These are phyloP conservation scores for Hypholoma sublateritium DNA, from an alignment of 768 basidiomycete species.

Conservation along the genomic window DNA sequence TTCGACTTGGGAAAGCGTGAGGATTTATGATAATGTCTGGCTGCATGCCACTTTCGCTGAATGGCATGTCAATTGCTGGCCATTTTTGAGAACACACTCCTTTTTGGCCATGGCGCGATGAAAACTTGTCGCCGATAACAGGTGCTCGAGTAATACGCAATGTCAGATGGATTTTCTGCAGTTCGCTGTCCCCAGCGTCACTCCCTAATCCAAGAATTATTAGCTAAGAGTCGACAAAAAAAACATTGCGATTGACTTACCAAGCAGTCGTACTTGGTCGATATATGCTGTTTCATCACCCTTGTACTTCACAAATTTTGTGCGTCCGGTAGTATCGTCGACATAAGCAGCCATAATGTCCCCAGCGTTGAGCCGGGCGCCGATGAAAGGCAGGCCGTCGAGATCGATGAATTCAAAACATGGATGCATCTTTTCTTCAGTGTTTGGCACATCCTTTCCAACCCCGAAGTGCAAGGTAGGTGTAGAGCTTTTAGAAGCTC, in stretches of 20 bases:
- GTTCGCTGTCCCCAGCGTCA: constrained; percentile 84
- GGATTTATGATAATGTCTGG: constrained; percentile 99
- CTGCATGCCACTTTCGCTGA: constrained; percentile 98
- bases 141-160: constrained; percentile 92
- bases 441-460: constrained; percentile 65
- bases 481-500: constrained; percentile 55
- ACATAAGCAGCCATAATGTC: constrained; percentile 85
- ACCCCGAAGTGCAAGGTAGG: constrained; percentile 89
- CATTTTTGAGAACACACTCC: constrained; percentile 99
- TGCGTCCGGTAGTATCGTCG: constrained; percentile 81
- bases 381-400: constrained; percentile 86
- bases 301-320: constrained; percentile 91
- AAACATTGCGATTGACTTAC: constrained; percentile 37
- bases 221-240: constrained; percentile 1
- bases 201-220: constrained; percentile 48
- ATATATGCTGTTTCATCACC: constrained; percentile 91
- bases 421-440: constrained; percentile 43
- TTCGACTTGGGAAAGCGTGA: constrained; percentile 98
- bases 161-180: constrained; percentile 92
- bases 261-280: constrained; percentile 88
- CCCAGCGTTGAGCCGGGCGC: constrained; percentile 66
- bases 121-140: constrained; percentile 99
- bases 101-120: constrained; percentile 98
- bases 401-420: constrained; percentile 58
- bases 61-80: constrained; percentile 98